Conservation (phyloP, 441 rosid genomes). For the Erodium texanum region DNA sequence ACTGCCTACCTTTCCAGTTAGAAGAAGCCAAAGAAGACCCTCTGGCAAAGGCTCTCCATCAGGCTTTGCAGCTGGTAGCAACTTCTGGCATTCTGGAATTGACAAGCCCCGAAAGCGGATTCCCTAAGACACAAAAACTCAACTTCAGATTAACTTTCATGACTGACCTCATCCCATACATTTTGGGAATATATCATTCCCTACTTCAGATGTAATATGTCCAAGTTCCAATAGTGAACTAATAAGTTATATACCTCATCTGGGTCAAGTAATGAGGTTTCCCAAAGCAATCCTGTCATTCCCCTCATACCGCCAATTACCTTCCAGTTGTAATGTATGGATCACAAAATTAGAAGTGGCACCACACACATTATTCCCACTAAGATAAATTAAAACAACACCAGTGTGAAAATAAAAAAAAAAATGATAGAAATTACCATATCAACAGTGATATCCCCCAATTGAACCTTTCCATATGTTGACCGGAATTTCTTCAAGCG, state of each 20-base stretch:
- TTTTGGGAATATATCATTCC: conserved; percentile 2
- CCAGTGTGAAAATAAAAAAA: neutral
- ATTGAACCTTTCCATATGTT: conserved; percentile 73
- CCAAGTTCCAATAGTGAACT: conserved; percentile 11
- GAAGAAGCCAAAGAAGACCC: conserved; percentile 95
- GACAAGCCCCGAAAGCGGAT: conserved; percentile 88
- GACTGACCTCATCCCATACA: conserved; percentile 2
- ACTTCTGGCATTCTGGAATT: conserved; percentile 92
- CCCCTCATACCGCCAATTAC: conserved; percentile 99
- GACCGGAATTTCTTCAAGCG: conserved; percentile 74
- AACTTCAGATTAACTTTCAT: conserved; percentile 11
- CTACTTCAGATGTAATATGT: neutral
- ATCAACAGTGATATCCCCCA: conserved; percentile 85
- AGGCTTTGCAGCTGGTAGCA: conserved; percentile 76
- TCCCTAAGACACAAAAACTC: conserved; percentile 45
- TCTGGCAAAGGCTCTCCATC: conserved; percentile 94
- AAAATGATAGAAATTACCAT: conserved; percentile 41
- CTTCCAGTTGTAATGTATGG: conserved; percentile 29
- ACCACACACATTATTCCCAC: neutral
- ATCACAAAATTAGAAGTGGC: conserved; percentile 11
- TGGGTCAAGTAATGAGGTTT: conserved; percentile 89
- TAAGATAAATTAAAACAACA: neutral
- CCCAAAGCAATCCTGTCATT: conserved; percentile 97
- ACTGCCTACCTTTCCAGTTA: conserved; percentile 74
- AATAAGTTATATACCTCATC: conserved; percentile 52